Evolutionary conservation across 1,284 basidiomycete genomes (phyloP).

Genomic region (Kalmanozyma brasiliensis): DNA sequence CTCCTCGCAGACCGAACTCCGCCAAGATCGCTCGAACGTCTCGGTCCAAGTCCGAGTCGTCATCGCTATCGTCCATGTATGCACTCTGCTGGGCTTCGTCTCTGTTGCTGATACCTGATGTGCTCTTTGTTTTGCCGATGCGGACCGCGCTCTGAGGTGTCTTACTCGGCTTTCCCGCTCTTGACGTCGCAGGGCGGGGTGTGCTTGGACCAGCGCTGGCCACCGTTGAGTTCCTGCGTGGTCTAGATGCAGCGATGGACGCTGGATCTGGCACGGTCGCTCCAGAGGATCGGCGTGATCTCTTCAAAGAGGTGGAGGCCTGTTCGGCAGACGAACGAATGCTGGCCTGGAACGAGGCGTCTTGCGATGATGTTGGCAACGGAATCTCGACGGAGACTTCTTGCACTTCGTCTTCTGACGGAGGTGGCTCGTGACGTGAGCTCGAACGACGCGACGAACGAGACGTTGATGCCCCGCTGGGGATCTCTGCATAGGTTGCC

Average conservation of each 20-base stretch:
- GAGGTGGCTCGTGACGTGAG: not conserved
- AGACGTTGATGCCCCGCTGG: not conserved
- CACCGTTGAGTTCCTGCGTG: slow-evolving; percentile 17
- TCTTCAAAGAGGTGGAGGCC: slow-evolving; percentile 4
- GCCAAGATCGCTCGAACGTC: slow-evolving; percentile 20
- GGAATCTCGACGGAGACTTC: slow-evolving; percentile 16
- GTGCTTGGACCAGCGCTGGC: slow-evolving; percentile 3
- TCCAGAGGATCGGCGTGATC: slow-evolving; percentile 15
- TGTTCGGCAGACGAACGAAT: slow-evolving; percentile 6
- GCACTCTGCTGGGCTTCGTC: slow-evolving; percentile 4
- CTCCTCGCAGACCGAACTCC: slow-evolving; percentile 1
- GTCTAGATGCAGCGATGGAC: slow-evolving; percentile 20
- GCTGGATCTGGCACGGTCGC: not conserved
- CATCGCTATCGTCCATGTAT: slow-evolving; percentile 5
- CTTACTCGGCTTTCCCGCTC: not conserved
- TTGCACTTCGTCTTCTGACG: slow-evolving; percentile 1
- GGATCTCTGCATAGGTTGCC: slow-evolving; percentile 2
- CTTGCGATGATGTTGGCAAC: slow-evolving; percentile 14
- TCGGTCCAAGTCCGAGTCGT: slow-evolving; percentile 4
- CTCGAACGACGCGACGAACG: slow-evolving; percentile 3
- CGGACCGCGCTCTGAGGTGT: slow-evolving; percentile 3
- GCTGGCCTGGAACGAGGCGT: not conserved
- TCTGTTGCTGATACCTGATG: slow-evolving; percentile 14
- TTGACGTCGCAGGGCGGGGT: slow-evolving; percentile 4
- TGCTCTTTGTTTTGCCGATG: not conserved